Conservation (phyloP, 805 yeast species). For the Yarrowia keelungensis region DNA sequence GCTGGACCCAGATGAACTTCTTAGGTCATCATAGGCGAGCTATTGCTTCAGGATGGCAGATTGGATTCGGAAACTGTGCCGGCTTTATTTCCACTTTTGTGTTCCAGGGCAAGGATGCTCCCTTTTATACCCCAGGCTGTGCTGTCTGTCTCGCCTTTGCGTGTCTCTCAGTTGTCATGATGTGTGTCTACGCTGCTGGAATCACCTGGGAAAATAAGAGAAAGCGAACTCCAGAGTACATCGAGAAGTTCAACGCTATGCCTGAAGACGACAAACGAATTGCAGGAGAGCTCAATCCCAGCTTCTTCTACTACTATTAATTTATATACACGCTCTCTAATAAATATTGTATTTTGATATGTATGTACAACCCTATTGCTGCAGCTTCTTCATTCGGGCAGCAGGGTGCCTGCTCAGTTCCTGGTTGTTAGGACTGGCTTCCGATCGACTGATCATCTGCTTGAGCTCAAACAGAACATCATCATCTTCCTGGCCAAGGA, state of each 20-base stretch:
- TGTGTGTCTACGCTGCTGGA: slow-evolving; percentile 50
- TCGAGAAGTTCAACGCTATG: slow-evolving; percentile 13
- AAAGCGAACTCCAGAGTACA: slow-evolving; percentile 42
- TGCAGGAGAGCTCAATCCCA: slow-evolving; percentile 50
- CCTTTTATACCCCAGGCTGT: slow-evolving; percentile 64
- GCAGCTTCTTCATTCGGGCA: slow-evolving; percentile 38
- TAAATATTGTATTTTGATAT: not conserved
- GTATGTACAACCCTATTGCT: not conserved
- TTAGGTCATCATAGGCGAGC: slow-evolving; percentile 68
- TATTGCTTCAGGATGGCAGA: slow-evolving; percentile 65
- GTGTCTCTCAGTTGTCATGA: slow-evolving; percentile 45
- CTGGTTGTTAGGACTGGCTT: slow-evolving; percentile 53
- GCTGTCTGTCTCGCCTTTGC: slow-evolving; percentile 60
- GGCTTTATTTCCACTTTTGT: slow-evolving; percentile 70
- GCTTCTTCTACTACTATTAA: slow-evolving; percentile 17
- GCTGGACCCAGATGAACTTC: slow-evolving; percentile 70
- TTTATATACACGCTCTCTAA: not conserved
- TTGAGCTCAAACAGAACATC: slow-evolving; percentile 59
- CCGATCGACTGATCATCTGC: slow-evolving; percentile 56
- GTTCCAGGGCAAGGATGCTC: slow-evolving; percentile 62
- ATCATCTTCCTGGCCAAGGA: slow-evolving; percentile 65
- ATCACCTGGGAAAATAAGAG: slow-evolving; percentile 46
- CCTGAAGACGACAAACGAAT: slow-evolving; percentile 41
- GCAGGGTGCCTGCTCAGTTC: slow-evolving; percentile 49
- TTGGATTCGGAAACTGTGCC: slow-evolving; percentile 77